A percentile compares a stretch with the other conserved stretches of the same genome.
Conservation (phyloP, 805 yeast species). For the Naumovozyma castellii region DNA sequence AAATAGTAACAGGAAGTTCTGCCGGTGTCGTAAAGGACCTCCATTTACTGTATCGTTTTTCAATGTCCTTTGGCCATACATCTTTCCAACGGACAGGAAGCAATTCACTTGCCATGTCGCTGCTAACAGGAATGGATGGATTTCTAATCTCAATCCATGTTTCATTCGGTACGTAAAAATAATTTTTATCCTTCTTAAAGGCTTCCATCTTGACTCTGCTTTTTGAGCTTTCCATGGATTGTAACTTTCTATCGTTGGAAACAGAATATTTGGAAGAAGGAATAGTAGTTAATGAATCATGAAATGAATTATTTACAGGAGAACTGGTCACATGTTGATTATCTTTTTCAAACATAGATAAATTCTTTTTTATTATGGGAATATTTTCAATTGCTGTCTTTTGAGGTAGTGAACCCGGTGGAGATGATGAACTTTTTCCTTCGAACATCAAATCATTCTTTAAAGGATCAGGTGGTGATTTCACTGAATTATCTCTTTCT, state of each 20-base stretch:
- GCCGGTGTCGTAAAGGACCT: slow-evolving; percentile 89
- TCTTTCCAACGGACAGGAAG: slow-evolving; percentile 86
- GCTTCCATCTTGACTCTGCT: not conserved
- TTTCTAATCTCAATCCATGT: slow-evolving; percentile 59
- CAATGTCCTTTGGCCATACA: slow-evolving; percentile 69
- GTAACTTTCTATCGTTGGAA: slow-evolving; percentile 2
- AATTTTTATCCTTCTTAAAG: slow-evolving; percentile 1
- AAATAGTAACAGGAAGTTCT: slow-evolving; percentile 73
- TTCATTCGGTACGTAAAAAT: slow-evolving; percentile 10
- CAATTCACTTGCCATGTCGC: slow-evolving; percentile 45
- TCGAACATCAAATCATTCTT: not conserved
- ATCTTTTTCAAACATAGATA: slow-evolving; percentile 4
- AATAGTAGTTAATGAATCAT: slow-evolving; percentile 7
- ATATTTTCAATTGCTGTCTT: not conserved
- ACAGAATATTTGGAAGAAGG: slow-evolving; percentile 8
- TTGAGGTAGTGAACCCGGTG: not conserved
- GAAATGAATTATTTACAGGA: slow-evolving; percentile 5
- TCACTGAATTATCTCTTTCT: not conserved
- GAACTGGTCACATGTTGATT: not conserved
- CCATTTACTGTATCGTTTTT: slow-evolving; percentile 75
- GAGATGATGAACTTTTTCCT: not conserved
- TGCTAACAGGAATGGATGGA: slow-evolving; percentile 61
- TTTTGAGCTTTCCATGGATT: not conserved
- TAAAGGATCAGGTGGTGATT: not conserved
- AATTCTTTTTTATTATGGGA: slow-evolving; percentile 7